Evolutionary conservation across 2,329 filamentous ascomycete species (phyloP).

Genomic region (Arthrocladium fulminans): DNA sequence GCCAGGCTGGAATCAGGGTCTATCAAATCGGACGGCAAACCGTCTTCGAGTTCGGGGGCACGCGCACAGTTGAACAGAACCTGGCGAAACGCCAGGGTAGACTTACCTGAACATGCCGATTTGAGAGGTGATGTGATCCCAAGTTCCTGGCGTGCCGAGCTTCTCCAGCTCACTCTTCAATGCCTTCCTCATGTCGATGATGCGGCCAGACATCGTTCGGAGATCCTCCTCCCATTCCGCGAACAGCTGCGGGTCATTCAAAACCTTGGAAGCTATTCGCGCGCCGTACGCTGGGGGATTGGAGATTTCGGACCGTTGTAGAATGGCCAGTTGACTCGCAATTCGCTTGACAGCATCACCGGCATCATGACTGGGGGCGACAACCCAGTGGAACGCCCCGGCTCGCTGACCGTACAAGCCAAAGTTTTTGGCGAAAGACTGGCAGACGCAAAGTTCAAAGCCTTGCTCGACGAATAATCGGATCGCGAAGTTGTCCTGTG

Average conservation of each 20-base stretch:
- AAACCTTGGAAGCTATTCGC: constrained; percentile 70
- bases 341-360: constrained; percentile 54
- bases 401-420: constrained; percentile 94
- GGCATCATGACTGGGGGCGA: constrained; percentile 60
- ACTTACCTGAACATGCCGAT: constrained; percentile 79
- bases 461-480: constrained; percentile 90
- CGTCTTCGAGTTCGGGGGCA: no score
- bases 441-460: constrained; percentile 56
- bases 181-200: constrained; percentile 78
- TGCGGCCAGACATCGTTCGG: constrained; percentile 86
- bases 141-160: constrained; percentile 75
- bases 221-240: constrained; percentile 89
- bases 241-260: constrained; percentile 77
- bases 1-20: background rate
- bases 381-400: constrained; percentile 91
- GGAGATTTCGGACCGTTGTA: constrained; percentile 94
- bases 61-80: no score
- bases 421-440: constrained; percentile 57
- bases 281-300: constrained; percentile 95
- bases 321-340: constrained; percentile 78
- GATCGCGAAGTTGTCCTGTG: constrained; percentile 80
- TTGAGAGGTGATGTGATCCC: constrained; percentile 97
- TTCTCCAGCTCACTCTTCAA: constrained; percentile 74
- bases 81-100: background rate
- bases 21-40: no score